A percentile compares a stretch with the other conserved stretches of the same genome.
These are phyloP conservation scores for Phalaenopsis hybrid DNA, from an alignment of 116 monocot species.

Conservation along the genomic window DNA sequence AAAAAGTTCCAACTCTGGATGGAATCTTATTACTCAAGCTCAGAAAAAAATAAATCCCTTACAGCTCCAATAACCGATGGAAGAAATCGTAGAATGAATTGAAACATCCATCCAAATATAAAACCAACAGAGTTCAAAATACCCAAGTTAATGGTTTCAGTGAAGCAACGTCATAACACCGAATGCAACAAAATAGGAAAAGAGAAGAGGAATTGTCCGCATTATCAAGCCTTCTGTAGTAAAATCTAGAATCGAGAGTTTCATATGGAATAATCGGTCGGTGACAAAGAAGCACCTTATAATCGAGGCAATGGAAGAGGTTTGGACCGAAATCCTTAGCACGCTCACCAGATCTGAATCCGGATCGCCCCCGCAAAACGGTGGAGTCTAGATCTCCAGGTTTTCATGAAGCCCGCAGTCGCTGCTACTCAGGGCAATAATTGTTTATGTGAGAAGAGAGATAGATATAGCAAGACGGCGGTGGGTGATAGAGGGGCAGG, in stretches of 20 bases:
- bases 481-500: no score
- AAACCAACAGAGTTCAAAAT: background rate
- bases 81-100: background rate
- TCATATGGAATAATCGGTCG: background rate
- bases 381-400: no score
- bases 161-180: background rate
- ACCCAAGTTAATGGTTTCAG: background rate
- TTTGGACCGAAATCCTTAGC: background rate
- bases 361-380: background rate
- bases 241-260: background rate
- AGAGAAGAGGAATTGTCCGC: background rate
- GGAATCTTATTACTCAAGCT: background rate
- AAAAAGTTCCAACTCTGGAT: background rate
- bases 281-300: background rate
- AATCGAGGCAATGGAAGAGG: background rate
- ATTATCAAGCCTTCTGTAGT: background rate
- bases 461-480: background rate
- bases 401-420: background rate
- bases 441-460: background rate
- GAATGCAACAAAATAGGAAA: background rate
- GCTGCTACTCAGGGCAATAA: background rate
- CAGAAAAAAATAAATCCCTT: background rate
- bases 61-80: background rate
- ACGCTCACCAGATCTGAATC: background rate
- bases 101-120: background rate